Evolutionary conservation across 768 basidiomycete species (phyloP).

Genomic region (Lyophyllum shimeji): DNA sequence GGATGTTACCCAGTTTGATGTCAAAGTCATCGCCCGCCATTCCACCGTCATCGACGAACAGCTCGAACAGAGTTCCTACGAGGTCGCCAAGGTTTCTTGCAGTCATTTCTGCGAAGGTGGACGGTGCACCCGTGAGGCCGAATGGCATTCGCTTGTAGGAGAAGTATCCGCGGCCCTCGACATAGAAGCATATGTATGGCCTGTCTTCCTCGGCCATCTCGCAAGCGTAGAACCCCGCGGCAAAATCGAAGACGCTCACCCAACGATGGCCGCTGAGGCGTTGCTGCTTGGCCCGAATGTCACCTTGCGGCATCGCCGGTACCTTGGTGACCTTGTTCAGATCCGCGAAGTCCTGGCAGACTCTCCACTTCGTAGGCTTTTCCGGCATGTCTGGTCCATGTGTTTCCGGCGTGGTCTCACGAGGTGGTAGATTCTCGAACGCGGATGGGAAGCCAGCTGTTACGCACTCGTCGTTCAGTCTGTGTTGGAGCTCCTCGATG

Average conservation of each 20-base stretch:
- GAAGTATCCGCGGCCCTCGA: conserved; percentile 19
- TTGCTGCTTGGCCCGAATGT: conserved; percentile 39
- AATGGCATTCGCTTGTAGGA: conserved; percentile 36
- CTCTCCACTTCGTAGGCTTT: conserved; percentile 22
- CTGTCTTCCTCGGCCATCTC: conserved; percentile 14
- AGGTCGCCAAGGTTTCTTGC: conserved; percentile 24
- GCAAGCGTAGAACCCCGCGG: conserved; percentile 33
- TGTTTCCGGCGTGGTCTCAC: neutral
- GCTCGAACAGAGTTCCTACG: conserved; percentile 23
- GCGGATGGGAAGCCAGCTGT: conserved; percentile 19
- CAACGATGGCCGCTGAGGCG: conserved; percentile 34
- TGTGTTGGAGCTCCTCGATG: conserved; percentile 31
- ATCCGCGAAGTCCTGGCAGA: conserved; percentile 36
- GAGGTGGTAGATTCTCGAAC: conserved; percentile 22
- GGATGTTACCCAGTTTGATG: conserved; percentile 22
- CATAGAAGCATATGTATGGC: conserved; percentile 34
- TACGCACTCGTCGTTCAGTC: conserved; percentile 33
- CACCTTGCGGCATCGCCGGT: conserved; percentile 31
- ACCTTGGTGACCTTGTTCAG: conserved; percentile 31
- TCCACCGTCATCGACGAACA: conserved; percentile 40
- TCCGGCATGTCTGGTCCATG: neutral
- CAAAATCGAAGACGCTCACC: conserved; percentile 35
- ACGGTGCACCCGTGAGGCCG: conserved; percentile 38
- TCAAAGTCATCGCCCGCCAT: conserved; percentile 31
- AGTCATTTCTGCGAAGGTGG: conserved; percentile 29